Base-by-base conservation (phyloP, 257 asterid species). In the Nicotiana obtusifolia region DNA sequence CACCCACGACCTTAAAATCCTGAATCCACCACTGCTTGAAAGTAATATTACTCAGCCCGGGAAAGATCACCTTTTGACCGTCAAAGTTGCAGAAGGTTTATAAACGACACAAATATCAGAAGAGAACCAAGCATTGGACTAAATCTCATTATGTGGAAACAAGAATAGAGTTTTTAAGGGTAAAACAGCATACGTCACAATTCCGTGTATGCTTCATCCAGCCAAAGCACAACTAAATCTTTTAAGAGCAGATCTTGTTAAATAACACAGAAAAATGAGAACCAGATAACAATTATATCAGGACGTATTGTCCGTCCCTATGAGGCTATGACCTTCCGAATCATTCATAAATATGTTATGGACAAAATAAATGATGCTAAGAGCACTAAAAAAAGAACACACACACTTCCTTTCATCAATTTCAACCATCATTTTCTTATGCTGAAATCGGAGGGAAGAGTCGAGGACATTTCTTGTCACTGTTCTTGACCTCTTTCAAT, bases 31-130 rank as follows among this genome's bases (percentile, higher is more conserved):
- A n/a, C n/a, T n/a, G 98, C 97, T 53, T 84, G 91, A 59, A 66
- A 71, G 82, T 87, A 91, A 56, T 83, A 86, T n/a, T 91, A 95
- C 87, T 94, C 97, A 0, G 99, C 97, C 81, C 89, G 94, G 3
- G 76, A 77, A 77, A 90, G 81, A 87, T 95, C 93, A 73, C 93
- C 91, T 41, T 89, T 90, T 15, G 90, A 84, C 99, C 91, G 90
- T 80, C 47, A 49, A 77, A 20, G 76, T 76, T 56, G 22, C 62
- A 19, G 62, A 15, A 15, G 17, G 20, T 56, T 17, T 2, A 69
- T 37, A 28, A 69, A 37, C 5, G 31, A 37, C 56, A 37, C 31
- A 37, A 37, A 37, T 9, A 69, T 37, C 10, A 60, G 56, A 8
- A 19, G 9, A 22, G 19, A 7, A 56, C 30, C 9, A 7, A 77